A percentile compares a stretch with the other conserved stretches of the same genome.
phyloP scores from a whole-genome alignment of 768 basidiomycete species.

The Leucocoprinus sp. region DNA sequence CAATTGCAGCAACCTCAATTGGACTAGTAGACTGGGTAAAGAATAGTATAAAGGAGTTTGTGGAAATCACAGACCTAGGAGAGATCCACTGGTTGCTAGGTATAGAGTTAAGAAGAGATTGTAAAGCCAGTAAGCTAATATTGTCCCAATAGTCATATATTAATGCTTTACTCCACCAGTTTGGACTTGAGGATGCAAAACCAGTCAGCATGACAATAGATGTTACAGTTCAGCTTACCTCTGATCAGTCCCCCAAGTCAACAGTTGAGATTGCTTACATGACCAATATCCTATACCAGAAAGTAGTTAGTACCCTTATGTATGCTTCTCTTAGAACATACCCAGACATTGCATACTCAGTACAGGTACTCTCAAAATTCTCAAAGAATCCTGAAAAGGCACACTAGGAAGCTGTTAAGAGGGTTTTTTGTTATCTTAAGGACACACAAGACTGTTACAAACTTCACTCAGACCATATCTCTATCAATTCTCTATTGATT shows the following conservation, averaged over 20 bases:
- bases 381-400: conserved; percentile 19
- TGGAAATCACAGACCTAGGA: conserved; percentile 17
- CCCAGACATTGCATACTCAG: conserved; percentile 26
- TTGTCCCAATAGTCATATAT: conserved; percentile 23
- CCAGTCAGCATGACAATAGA: conserved; percentile 22
- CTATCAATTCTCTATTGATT: too few species aligned
- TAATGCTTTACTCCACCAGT: conserved; percentile 19
- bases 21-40: background rate
- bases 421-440: conserved; percentile 30
- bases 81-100: conserved; percentile 22
- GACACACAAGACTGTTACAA: conserved; percentile 14
- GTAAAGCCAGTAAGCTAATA: conserved; percentile 8
- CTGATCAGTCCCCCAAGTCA: conserved; percentile 15
- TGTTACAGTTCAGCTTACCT: conserved; percentile 13
- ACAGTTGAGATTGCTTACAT: conserved; percentile 17
- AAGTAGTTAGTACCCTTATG: conserved; percentile 25
- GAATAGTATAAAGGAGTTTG: conserved; percentile 12
- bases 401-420: conserved; percentile 34
- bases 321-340: conserved; percentile 23
- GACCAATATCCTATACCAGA: conserved; percentile 20
- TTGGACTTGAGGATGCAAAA: conserved; percentile 15
- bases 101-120: conserved; percentile 18
- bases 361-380: conserved; percentile 24
- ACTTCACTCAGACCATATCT: too few species aligned
- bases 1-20: conserved; percentile 9